Base-by-base conservation (phyloP, 179 eudicot genomes). In the Actinidia arguta region DNA sequence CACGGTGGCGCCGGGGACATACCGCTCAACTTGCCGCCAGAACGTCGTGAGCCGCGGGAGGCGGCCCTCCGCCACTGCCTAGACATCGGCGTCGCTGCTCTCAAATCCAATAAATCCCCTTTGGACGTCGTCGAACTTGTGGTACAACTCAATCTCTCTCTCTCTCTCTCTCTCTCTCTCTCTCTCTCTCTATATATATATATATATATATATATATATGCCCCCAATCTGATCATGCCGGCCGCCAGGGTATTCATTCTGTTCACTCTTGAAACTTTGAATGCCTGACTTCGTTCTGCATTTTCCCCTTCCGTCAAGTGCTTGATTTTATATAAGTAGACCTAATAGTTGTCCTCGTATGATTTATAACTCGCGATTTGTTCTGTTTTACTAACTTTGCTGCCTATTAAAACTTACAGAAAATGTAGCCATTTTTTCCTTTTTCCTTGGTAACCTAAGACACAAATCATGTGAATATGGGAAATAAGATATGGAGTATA, bases 1-100 rank as follows among this genome's bases (percentile, higher is more conserved):
- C 98, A 94, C 82, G 98, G 98, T 31, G 98, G 98, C 39, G 98
- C 96, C 73, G 98, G 98, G 6, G 98, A 90, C 72, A 94, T 94
- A 39, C 95, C 97, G 16, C 39, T 58, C 4, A 59, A 63, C 39
- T 83, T 93, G 46, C 90, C 95, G 0, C 82, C 90, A 1, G 92
- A 90, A 5, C 86, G 84, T 42, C 86, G 91, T 10, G 50, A 83
- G 63, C 93, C 89, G 0, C 86, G 98, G 10, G 92, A 88, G 75
- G 85, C 80, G 0, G 88, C 90, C 63, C 92, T 94, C 82, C 92
- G 88, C 6, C 94, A 85, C 69, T 92, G 93, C 86, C 93, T 94
- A n/a, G 73, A 88, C 27, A 78, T 92, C 63, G 95, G 90, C 63
- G 79, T 76, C 42, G 74, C 85, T 8, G 94, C 93, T 80, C 89